Base-by-base conservation (phyloP, 1,139 yeast genomes). In the Blastobotrys arbuscula region DNA sequence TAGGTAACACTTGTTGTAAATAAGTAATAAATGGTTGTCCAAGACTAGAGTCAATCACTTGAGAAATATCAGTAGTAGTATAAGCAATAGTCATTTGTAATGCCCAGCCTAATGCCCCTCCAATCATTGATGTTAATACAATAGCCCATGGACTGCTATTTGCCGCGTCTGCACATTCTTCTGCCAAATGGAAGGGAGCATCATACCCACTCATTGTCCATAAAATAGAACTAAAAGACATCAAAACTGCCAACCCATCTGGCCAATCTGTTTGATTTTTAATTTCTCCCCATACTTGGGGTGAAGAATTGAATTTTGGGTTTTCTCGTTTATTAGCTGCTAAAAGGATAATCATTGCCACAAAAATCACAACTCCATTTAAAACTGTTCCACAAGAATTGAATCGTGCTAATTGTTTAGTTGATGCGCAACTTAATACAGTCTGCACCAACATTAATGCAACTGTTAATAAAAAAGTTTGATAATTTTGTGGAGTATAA, bases 181-280 rank as follows among this genome's bases (percentile, higher is more conserved):
- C 92, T 16, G 86, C 75, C 48, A 83, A 68, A 59, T 83, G 89
- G 71, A 82, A 82, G 0, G 89, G 85, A 19, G 85, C 77, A 62
- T 83, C 90, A 59, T 79, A 82, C 19, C 89, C 89, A 42, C 84
- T 76, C 84, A 82, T 81, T 33, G 84, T 79, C 89, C 89, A 83
- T 59, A 82, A 79, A 46, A 77, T 82, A 24, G 87, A 82, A 59
- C 81, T 67, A 62, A 81, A 82, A 18, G 80, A 71, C 75, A 79
- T 72, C 52, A 82, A 67, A 61, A 81, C 70, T 24, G 84, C 75
- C 43, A 81, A 71, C 45, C 89, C 89, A 48, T 72, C 70, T 3
- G 87, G 84, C 75, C 79, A 83, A 18, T 81, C 87, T 8, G 87
- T 79, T 55, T 74, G 78, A 65, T 82, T 82, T 41, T 73, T 67